Conservation (phyloP, 768 basidiomycete genomes). For the Hypholoma sublateritium region DNA sequence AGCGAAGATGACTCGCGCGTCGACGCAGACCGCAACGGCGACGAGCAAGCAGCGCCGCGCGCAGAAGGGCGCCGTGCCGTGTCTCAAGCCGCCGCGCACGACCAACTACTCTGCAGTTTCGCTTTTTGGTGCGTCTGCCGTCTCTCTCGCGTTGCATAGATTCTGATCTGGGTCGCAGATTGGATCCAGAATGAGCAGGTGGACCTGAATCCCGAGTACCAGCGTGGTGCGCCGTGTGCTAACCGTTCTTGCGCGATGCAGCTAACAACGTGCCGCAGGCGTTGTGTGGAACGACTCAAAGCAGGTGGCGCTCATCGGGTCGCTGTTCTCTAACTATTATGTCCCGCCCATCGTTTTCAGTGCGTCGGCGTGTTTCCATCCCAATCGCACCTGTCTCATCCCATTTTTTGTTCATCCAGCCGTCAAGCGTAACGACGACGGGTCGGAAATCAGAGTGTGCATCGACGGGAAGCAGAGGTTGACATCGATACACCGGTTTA, state of each 20-base stretch:
- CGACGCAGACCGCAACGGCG: constrained; percentile 20
- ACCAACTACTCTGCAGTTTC: constrained; percentile 7
- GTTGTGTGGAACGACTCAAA: constrained; percentile 67
- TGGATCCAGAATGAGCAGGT: constrained; percentile 46
- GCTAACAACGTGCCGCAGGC: constrained; percentile 30
- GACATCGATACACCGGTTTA: constrained; percentile 55
- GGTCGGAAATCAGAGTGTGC: constrained; percentile 47
- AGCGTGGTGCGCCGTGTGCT: constrained; percentile 43
- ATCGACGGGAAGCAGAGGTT: constrained; percentile 77
- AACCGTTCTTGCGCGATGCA: neutral
- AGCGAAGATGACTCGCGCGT: constrained; percentile 15
- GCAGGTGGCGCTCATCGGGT: constrained; percentile 63
- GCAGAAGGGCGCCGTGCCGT: constrained; percentile 4
- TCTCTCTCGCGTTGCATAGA: neutral
- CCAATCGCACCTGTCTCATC: neutral
- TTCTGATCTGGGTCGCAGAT: constrained; percentile 30
- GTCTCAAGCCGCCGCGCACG: constrained; percentile 7
- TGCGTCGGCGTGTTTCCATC: constrained; percentile 24
- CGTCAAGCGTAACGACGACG: constrained; percentile 37
- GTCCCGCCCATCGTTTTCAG: constrained; percentile 70
- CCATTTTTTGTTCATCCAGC: constrained; percentile 28
- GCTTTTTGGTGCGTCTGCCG: constrained; percentile 34
- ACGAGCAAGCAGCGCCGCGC: constrained; percentile 11
- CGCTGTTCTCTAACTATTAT: constrained; percentile 61
- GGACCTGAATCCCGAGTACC: constrained; percentile 65